These are phyloP conservation scores for Curvularia verruculosa DNA, from an alignment of 2,329 filamentous ascomycete species.

Conservation along the genomic window DNA sequence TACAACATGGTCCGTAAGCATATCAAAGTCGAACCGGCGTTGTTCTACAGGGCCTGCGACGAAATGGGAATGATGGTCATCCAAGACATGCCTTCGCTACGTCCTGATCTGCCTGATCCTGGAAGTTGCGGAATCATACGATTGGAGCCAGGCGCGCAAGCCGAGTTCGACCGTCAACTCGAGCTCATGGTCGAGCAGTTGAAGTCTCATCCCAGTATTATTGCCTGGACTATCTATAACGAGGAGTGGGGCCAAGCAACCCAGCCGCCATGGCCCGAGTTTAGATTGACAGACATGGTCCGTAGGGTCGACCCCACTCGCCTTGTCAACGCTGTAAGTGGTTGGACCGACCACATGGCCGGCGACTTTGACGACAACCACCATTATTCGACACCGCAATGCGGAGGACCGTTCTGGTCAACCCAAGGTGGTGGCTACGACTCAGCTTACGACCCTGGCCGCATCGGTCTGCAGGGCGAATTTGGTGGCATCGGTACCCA, in stretches of 20 bases:
- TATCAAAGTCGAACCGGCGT: slow-evolving; percentile 70
- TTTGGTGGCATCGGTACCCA: slow-evolving; percentile 74
- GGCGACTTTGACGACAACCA: slow-evolving; percentile 73
- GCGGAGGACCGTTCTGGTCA: slow-evolving; percentile 72
- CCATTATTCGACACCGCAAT: slow-evolving; percentile 74
- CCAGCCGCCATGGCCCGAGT: slow-evolving; percentile 59
- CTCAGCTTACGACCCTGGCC: slow-evolving; percentile 58
- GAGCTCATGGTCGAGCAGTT: slow-evolving; percentile 67
- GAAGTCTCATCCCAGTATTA: slow-evolving; percentile 68
- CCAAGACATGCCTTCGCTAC: slow-evolving; percentile 73
- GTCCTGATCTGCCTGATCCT: slow-evolving; percentile 28
- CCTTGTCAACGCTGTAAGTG: slow-evolving; percentile 66
- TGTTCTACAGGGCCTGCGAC: slow-evolving; percentile 73
- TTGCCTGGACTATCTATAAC: slow-evolving; percentile 73
- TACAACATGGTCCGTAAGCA: slow-evolving; percentile 77
- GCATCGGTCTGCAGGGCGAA: slow-evolving; percentile 73
- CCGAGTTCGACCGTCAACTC: slow-evolving; percentile 69
- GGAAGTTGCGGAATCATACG: slow-evolving; percentile 21
- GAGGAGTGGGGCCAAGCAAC: slow-evolving; percentile 72
- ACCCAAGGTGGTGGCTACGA: slow-evolving; percentile 57
- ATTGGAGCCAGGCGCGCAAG: slow-evolving; percentile 56
- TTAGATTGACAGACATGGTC: slow-evolving; percentile 61
- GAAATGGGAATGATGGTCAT: slow-evolving; percentile 69
- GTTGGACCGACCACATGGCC: slow-evolving; percentile 71
- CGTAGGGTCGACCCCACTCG: slow-evolving; percentile 66